phyloP scores from a whole-genome alignment of 768 basidiomycete genomes.

The Lactarius psammicola region DNA sequence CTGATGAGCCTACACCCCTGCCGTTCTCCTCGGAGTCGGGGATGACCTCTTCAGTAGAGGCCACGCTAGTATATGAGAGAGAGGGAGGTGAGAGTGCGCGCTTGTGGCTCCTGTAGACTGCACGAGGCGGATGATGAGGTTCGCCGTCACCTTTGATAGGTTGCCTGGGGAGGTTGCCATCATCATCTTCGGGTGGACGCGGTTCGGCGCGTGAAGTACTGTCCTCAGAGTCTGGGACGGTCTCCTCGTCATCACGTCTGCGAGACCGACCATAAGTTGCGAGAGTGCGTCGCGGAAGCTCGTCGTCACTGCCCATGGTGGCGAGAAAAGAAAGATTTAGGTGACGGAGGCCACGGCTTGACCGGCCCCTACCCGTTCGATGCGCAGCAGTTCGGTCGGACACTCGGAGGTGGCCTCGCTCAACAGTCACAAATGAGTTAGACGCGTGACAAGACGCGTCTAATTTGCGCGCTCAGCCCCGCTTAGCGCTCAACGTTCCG shows the following conservation, averaged over 20 bases:
- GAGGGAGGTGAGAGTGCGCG: constrained; percentile 10
- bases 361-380: constrained; percentile 10
- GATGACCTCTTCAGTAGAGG: constrained; percentile 21
- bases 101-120: constrained; percentile 15
- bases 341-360: constrained; percentile 8
- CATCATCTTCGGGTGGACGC: constrained; percentile 11
- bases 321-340: constrained; percentile 3
- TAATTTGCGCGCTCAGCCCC: no score
- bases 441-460: constrained; percentile 29
- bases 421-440: constrained; percentile 26
- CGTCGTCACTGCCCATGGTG: constrained; percentile 30
- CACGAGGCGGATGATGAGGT: constrained; percentile 20
- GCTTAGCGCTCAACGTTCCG: no score
- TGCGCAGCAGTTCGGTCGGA: constrained; percentile 1
- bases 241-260: constrained; percentile 22
- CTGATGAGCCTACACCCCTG: constrained; percentile 7
- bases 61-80: constrained; percentile 8
- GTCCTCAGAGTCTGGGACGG: constrained; percentile 29
- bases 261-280: constrained; percentile 21
- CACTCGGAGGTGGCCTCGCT: constrained; percentile 7
- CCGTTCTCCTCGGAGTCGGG: constrained; percentile 25
- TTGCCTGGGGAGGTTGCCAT: constrained; percentile 3
- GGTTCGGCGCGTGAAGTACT: constrained; percentile 1
- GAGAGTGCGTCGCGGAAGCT: constrained; percentile 36
- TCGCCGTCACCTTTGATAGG: constrained; percentile 1